Base-by-base conservation (phyloP, 192 early-diverging fungal species). In the Thoreauomyces humboldtii region DNA sequence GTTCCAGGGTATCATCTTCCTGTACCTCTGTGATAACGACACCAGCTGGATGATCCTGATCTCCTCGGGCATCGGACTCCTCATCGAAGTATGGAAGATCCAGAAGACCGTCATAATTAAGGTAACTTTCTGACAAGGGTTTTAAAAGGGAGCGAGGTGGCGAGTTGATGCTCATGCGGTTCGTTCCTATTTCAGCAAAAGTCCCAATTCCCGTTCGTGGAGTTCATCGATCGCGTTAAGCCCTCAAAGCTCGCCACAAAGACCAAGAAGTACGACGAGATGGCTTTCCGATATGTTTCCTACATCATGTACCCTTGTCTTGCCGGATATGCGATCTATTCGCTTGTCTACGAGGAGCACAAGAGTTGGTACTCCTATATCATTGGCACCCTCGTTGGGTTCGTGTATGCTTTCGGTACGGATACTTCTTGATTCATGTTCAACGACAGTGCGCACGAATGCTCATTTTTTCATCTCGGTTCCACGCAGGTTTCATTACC, bases 311-410 rank as follows among this genome's bases (percentile, higher is more conserved):
- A 86, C 69, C 93, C 93, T 25, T 74, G 89, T 35, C 70, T 96
- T 52, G 61, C 69, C 36, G 82, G 81, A n/a, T 96, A 96, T 76
- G 84, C 89, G 0, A 63, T 92, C 42, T 96, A 94, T 65, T 89
- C 88, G 4, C 48, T 94, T 38, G 32, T 87, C 14, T 93, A 93
- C 70, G 78, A 96, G 69, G 80, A 88, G 57, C 91, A 96, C 74
- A 96, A 94, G 79, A 81, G 84, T 21, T 96, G 92, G 93, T 96
- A 94, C 72, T 92, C 89, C 17, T 96, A 85, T 71, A 78, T 96
- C 33, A 63, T 93, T 22, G 73, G 82, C 28, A 93, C 91, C 4
- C 69, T 93, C 34, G 93, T 96, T 12, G 92, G 92, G 0, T 96
- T 92, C 55, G 91, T 96, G 4, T 94, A 96, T 73, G 84, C 86